Conservation (phyloP, 768 basidiomycete genomes). For the Daedaleopsis sinensis region DNA sequence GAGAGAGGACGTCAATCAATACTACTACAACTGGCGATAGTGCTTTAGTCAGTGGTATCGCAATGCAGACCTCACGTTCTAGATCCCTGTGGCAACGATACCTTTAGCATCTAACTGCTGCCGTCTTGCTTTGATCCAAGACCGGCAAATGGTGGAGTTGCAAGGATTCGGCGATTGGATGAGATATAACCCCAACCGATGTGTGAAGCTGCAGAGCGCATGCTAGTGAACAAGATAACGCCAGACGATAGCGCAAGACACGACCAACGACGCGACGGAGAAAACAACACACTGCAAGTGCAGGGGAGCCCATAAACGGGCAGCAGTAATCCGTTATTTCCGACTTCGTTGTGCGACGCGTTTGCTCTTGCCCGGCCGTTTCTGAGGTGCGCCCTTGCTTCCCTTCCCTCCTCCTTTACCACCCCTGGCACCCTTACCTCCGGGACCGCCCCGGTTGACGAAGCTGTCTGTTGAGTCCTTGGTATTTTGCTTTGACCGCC, state of each 20-base stretch:
- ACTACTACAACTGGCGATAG: no score
- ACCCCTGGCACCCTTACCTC: constrained; percentile 30
- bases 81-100: no score
- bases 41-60: no score
- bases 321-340: constrained; percentile 17
- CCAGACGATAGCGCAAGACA: background rate
- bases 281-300: background rate
- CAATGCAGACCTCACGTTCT: no score
- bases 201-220: no score
- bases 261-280: background rate
- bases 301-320: background rate
- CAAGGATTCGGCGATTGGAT: no score
- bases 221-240: background rate
- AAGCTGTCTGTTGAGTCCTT: constrained; percentile 80
- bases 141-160: no score
- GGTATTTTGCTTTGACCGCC: constrained; percentile 81
- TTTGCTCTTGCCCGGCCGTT: constrained; percentile 63
- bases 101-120: no score
- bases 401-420: constrained; percentile 38
- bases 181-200: no score
- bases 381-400: constrained; percentile 30
- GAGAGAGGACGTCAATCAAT: no score
- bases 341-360: constrained; percentile 44
- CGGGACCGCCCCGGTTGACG: constrained; percentile 38
- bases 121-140: no score